A percentile compares a stretch with the other conserved stretches of the same genome.
Conservation (phyloP, 2,329 filamentous ascomycete species). For the Xylaria sp. region DNA sequence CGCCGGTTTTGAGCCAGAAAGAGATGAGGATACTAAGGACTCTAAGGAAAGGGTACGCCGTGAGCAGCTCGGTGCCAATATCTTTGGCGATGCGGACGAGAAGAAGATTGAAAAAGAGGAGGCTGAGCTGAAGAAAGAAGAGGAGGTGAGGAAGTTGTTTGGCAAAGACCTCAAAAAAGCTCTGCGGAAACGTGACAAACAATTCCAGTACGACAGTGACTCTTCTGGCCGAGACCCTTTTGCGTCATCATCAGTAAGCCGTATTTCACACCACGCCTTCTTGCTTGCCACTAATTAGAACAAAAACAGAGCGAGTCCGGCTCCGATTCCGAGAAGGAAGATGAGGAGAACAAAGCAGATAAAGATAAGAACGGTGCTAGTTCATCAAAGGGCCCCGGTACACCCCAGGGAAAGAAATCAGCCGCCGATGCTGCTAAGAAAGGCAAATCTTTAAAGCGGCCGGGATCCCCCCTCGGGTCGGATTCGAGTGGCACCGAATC, state of each 20-base stretch:
- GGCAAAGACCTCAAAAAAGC: constrained; percentile 84
- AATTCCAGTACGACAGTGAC: constrained; percentile 85
- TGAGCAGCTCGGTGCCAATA: constrained; percentile 86
- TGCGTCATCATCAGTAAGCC: constrained; percentile 60
- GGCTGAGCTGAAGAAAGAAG: constrained; percentile 74
- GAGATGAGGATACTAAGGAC: constrained; percentile 83
- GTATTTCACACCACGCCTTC: constrained; percentile 38
- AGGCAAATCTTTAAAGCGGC: constrained; percentile 77
- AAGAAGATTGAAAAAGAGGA: constrained; percentile 79
- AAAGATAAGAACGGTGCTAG: constrained; percentile 62
- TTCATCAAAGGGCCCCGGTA: constrained; percentile 74
- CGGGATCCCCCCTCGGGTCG: constrained; percentile 86
- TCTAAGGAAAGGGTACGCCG: constrained; percentile 78
- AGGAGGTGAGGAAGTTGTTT: constrained; percentile 74
- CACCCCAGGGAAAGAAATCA: constrained; percentile 62
- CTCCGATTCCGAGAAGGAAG: constrained; percentile 57
- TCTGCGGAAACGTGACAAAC: constrained; percentile 85
- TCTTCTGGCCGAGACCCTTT: constrained; percentile 65
- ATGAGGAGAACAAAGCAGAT: constrained; percentile 56
- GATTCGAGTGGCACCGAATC: constrained; percentile 95
- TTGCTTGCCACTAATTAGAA: constrained; percentile 40
- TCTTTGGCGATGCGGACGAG: constrained; percentile 79
- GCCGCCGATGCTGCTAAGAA: constrained; percentile 62
- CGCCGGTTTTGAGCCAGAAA: constrained; percentile 77
- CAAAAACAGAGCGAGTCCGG: constrained; percentile 50